Base-by-base conservation (phyloP, 2,329 filamentous ascomycete genomes). In the Emergomyces orientalis region DNA sequence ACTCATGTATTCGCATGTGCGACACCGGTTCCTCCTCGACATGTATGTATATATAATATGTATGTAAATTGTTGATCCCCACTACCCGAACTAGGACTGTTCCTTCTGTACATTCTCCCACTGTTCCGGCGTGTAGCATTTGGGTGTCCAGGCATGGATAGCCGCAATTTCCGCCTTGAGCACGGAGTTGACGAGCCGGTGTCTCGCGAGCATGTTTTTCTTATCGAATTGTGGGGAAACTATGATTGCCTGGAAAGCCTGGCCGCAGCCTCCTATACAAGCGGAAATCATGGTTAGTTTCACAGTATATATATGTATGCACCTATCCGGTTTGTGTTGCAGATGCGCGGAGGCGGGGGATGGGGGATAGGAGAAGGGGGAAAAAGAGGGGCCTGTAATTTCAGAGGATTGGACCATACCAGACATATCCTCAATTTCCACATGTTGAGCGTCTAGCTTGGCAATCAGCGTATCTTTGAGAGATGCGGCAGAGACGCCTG, bases 71-170 rank as follows among this genome's bases (percentile, higher is more conserved):
- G 25, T 43, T 43, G 25, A n/a, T 0, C 55, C 54, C 52, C 57
- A 37, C 54, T 30, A 34, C 51, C 13, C 41, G 17, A 43, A 59
- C 41, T 62, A 69, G 59, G 63, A 52, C 63, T 66, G 67, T 66
- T 69, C 72, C 68, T 76, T 72, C 66, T 83, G 81, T 76, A 88
- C 84, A 75, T 84, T 86, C 78, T 90, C 85, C 86, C 89, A 96
- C 79, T 97, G 90, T 71, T 91, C 90, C 0, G 90, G 90, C 9
- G 92, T 97, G 79, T 91, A 89, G 75, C 92, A 96, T 78, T 91
- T 95, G 34, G 91, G 90, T 62, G 90, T 95, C 92, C 92, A 97
- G 47, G 92, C 92, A 79, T 97, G 92, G 69, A 97, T 96, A 67
- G 84, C 85, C 19, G 90, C 89, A 74, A 97, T 96, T 78, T 97